Evolutionary conservation across 2,329 filamentous ascomycete species (phyloP).

Genomic region (Talaromyces albobiverticillius): DNA sequence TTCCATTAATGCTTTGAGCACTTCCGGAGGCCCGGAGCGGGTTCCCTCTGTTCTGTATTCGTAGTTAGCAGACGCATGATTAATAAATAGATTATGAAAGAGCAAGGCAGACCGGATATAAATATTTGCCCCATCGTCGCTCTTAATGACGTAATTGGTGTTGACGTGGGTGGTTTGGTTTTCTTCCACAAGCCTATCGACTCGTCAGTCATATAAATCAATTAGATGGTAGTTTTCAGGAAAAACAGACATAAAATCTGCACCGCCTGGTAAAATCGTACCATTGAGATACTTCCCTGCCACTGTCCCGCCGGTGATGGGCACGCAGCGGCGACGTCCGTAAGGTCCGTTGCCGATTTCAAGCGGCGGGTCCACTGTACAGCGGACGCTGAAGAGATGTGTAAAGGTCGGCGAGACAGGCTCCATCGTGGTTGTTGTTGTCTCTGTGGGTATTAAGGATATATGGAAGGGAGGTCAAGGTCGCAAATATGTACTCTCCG

Average conservation of each 20-base stretch:
- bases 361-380: slow-evolving; percentile 23
- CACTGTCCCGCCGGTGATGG: slow-evolving; percentile 22
- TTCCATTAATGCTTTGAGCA: slow-evolving; percentile 25
- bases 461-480: no score
- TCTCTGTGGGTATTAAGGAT: no score
- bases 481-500: no score
- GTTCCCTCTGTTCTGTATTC: slow-evolving; percentile 25
- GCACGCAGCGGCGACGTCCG: slow-evolving; percentile 25
- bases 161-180: slow-evolving; percentile 21
- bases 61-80: neutral
- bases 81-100: no score
- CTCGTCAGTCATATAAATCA: slow-evolving; percentile 2
- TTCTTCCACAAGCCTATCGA: slow-evolving; percentile 22
- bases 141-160: slow-evolving; percentile 22
- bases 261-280: slow-evolving; percentile 24
- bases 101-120: slow-evolving; percentile 20
- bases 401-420: no score
- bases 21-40: slow-evolving; percentile 24
- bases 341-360: slow-evolving; percentile 26
- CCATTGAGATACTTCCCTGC: slow-evolving; percentile 22
- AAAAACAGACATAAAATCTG: slow-evolving; percentile 24
- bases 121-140: slow-evolving; percentile 24
- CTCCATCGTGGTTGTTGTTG: no score
- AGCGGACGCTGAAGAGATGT: slow-evolving; percentile 14
- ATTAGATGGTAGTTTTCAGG: neutral